phyloP scores from a whole-genome alignment of 331 rosid genomes.

The Quercus tomentella region DNA sequence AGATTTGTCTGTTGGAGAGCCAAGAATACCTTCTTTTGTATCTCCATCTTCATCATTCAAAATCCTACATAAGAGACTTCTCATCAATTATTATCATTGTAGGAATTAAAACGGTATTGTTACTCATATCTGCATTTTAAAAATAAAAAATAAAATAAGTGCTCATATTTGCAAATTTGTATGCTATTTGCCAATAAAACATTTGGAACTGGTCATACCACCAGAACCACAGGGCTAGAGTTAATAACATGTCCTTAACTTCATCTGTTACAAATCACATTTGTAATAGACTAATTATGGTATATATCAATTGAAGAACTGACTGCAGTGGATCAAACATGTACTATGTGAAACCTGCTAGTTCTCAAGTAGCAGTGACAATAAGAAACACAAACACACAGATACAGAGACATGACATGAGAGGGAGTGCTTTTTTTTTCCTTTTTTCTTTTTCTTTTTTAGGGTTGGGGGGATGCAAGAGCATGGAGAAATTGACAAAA shows the following conservation, averaged over 20 bases:
- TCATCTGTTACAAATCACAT: background rate
- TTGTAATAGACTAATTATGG: background rate
- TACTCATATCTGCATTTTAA: background rate
- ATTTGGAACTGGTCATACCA: background rate
- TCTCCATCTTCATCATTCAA: conserved; percentile 48
- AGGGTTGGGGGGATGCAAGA: background rate
- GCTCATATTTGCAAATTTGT: background rate
- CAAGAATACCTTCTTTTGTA: conserved; percentile 38
- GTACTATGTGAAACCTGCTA: background rate
- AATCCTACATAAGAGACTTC: conserved; percentile 42
- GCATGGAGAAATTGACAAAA: conserved; percentile 1
- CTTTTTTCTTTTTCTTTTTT: too few relatives aligned
- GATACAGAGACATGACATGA: background rate
- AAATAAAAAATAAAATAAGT: too few relatives aligned
- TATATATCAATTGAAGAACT: background rate
- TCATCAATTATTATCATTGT: conserved; percentile 1
- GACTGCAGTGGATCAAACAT: background rate
- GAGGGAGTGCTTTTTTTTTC: background rate
- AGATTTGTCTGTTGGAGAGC: conserved; percentile 49
- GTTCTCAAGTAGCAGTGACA: background rate
- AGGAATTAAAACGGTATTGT: background rate
- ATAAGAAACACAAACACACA: background rate
- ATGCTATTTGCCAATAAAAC: background rate
- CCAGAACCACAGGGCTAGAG: background rate
- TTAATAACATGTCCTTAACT: background rate